Evolutionary conservation across 495 filamentous ascomycete species (phyloP).

Genomic region (Penicillium coprophilum): DNA sequence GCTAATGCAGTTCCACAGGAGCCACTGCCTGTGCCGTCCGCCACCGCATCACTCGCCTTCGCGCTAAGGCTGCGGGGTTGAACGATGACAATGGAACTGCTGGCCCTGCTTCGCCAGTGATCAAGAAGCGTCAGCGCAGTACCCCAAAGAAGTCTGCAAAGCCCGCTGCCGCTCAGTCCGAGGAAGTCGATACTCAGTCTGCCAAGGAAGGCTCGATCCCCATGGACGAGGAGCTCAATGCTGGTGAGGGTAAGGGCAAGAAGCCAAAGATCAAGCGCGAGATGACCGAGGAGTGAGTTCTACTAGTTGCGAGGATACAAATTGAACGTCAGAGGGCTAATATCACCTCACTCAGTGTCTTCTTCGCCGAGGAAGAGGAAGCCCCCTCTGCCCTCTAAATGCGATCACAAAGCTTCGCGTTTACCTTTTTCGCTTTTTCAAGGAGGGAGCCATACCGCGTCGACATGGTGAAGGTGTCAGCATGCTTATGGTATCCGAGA

Average conservation of each 20-base stretch:
- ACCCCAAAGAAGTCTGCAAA: neutral
- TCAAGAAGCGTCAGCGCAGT: neutral
- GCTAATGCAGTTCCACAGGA: neutral
- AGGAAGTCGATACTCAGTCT: neutral
- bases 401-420: neutral
- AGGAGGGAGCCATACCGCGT: neutral
- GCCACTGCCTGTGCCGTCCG: neutral
- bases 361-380: neutral
- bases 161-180: neutral
- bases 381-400: neutral
- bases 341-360: neutral
- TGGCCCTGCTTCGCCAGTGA: neutral
- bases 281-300: neutral
- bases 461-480: neutral
- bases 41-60: neutral
- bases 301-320: neutral
- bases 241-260: too few species aligned
- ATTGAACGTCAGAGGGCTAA: neutral
- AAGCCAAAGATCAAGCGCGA: neutral
- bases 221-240: neutral
- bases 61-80: neutral
- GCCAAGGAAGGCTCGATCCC: neutral
- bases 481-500: neutral
- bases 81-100: neutral
- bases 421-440: neutral